Base-by-base conservation (phyloP, 164 flowering plant species). In the Nymphaea colorata region DNA sequence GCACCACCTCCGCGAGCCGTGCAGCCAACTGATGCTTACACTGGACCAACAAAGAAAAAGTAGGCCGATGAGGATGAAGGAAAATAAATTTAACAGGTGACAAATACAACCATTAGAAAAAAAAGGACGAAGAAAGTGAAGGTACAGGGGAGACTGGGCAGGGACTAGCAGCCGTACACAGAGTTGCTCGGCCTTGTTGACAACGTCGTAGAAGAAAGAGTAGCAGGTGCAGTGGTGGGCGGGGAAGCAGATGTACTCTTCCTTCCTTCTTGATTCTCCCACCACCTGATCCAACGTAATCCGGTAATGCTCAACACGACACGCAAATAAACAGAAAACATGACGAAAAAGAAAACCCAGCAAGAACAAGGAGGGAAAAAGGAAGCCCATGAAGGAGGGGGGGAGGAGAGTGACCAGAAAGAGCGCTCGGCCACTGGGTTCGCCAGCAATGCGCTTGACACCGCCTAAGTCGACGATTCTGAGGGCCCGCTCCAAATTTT, bases 1-100 rank as follows among this genome's bases (percentile, higher is more conserved):
- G 90, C 6, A 88, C 66, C 18, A 91, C 76, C 7, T 77, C 79
- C 59, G 97, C 95, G 67, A 93, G 87, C 68, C 92, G 86, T n/a
- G 96, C 97, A 69, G 97, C 98, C 70, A 91, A 74, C 73, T 89
- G 97, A 82, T 93, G 98, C 85, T 93, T 93, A 75, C 98, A 93
- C 97, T 93, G 81, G 11, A 64, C 36, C 15, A 25, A 25, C 36
- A 25, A 25, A 25, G 36, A 25, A 25, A 25, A 44, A 66, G 51
- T 45, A 17, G 6, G 15, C 25, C 16, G 42, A 51, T 14, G 43
- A 8, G 4, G 57, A 7, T 3, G 66, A 25, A 2, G 11, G 11
- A 14, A 25, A 4, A 25, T 10, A 42, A 64, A 57, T 11, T n/a
- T 5, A 25, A 65, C 4, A 65, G 36, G 3, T 4, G 53, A 42